phyloP scores from a whole-genome alignment of 495 filamentous ascomycete species.

The Penicillium paradoxum region DNA sequence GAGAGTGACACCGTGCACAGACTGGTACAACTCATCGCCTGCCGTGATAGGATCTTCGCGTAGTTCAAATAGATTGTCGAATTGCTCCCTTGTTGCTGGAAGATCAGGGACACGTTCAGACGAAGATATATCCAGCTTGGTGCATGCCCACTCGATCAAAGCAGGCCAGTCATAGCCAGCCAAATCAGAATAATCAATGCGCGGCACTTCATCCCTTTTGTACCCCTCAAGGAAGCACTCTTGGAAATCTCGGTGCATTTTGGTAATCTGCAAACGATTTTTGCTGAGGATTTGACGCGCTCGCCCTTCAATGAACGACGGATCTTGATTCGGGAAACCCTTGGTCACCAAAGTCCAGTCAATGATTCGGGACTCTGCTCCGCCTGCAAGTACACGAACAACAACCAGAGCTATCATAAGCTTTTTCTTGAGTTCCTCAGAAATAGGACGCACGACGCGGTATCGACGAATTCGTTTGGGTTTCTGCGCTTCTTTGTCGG shows the following conservation, averaged over 20 bases:
- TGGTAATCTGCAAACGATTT: conserved; percentile 57
- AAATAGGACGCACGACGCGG: conserved; percentile 15
- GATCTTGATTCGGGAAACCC: conserved; percentile 58
- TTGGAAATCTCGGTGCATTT: conserved; percentile 73
- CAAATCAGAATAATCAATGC: conserved; percentile 67
- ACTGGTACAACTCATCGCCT: conserved; percentile 41
- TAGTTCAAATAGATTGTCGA: conserved; percentile 47
- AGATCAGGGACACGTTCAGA: conserved; percentile 43
- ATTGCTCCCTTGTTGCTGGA: conserved; percentile 46
- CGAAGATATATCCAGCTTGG: conserved; percentile 42
- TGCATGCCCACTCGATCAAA: conserved; percentile 68
- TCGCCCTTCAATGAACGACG: conserved; percentile 52
- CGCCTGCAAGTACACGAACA: conserved; percentile 68
- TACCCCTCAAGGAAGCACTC: conserved; percentile 73
- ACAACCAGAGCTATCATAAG: conserved; percentile 69
- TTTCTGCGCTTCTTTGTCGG: conserved; percentile 5
- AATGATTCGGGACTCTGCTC: conserved; percentile 54
- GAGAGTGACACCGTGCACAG: conserved; percentile 27
- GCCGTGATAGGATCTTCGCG: conserved; percentile 35
- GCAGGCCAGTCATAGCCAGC: conserved; percentile 70
- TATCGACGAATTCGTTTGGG: conserved; percentile 24
- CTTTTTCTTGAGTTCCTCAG: conserved; percentile 26
- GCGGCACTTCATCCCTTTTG: conserved; percentile 57
- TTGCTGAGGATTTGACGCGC: conserved; percentile 56
- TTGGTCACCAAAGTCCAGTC: conserved; percentile 71